Percentiles rank a stretch among this genome's conserved stretches.
These are phyloP conservation scores for Trichocladium uniseriatum DNA, from an alignment of 495 filamentous ascomycete species.

Conservation along the genomic window DNA sequence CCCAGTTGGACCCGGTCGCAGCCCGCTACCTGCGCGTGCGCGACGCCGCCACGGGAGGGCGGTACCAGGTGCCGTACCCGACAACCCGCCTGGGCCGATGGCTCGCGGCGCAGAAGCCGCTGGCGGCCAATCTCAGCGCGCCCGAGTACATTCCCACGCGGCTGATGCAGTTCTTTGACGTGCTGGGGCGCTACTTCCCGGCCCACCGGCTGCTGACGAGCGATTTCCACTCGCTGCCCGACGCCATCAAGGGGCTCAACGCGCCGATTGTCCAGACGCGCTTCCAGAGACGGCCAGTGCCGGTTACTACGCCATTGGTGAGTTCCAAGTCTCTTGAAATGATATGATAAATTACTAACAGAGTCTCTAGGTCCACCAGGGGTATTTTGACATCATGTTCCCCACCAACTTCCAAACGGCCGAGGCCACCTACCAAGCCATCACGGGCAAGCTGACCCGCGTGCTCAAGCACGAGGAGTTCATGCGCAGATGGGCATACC, in stretches of 20 bases:
- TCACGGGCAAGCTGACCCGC: conserved; percentile 82
- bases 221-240: conserved; percentile 82
- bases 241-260: conserved; percentile 73
- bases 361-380: conserved; percentile 71
- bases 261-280: conserved; percentile 93
- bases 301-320: conserved; percentile 86
- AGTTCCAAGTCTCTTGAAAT: conserved; percentile 21
- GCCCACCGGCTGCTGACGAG: conserved; percentile 77
- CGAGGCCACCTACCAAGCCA: conserved; percentile 79
- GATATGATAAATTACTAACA: neutral
- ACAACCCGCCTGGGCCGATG: conserved; percentile 48
- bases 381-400: conserved; percentile 98
- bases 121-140: conserved; percentile 59
- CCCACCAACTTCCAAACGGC: conserved; percentile 86
- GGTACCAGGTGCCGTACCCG: conserved; percentile 46
- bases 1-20: conserved; percentile 69
- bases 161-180: conserved; percentile 92
- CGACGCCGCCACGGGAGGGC: conserved; percentile 44
- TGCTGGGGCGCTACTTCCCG: conserved; percentile 77
- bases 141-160: conserved; percentile 93
- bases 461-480: conserved; percentile 87
- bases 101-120: conserved; percentile 52
- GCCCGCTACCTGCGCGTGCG: conserved; percentile 73
- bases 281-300: conserved; percentile 73
- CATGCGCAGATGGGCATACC: conserved; percentile 73